phyloP scores from a whole-genome alignment of 2,329 filamentous ascomycete species.

The Ophiostoma tasmaniense region DNA sequence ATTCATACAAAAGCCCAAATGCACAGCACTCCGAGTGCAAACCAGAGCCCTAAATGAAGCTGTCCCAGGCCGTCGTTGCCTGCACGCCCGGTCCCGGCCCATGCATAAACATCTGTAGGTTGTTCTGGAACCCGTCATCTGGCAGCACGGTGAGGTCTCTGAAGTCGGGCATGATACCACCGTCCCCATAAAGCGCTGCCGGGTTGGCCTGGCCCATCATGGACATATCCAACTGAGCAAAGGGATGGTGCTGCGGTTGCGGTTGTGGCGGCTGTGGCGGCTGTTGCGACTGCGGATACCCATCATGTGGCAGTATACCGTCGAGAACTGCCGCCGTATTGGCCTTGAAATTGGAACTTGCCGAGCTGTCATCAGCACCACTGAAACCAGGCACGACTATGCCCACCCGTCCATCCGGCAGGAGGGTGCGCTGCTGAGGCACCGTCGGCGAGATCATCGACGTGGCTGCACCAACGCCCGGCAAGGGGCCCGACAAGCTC shows the following conservation, averaged over 20 bases:
- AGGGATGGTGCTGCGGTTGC: not conserved
- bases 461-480: not conserved
- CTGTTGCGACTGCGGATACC: constrained; percentile 1
- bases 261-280: not conserved
- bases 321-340: constrained; percentile 5
- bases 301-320: constrained; percentile 7
- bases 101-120: constrained; percentile 37
- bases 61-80: constrained; percentile 22
- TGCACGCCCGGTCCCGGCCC: constrained; percentile 29
- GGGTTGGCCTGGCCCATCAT: constrained; percentile 6
- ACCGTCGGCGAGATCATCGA: not conserved
- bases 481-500: not conserved
- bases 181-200: constrained; percentile 8
- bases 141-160: not conserved
- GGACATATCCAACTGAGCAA: not conserved
- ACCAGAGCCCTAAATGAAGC: constrained; percentile 21
- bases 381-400: not conserved
- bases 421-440: not conserved
- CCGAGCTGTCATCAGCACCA: not conserved
- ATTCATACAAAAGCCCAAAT: not conserved
- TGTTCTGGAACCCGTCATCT: constrained; percentile 39
- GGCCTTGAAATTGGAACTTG: not conserved
- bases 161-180: constrained; percentile 4
- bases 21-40: constrained; percentile 1
- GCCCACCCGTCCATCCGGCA: constrained; percentile 6